Conservation (phyloP, 208 protist genomes). For the Acanthamoeba royreba region DNA sequence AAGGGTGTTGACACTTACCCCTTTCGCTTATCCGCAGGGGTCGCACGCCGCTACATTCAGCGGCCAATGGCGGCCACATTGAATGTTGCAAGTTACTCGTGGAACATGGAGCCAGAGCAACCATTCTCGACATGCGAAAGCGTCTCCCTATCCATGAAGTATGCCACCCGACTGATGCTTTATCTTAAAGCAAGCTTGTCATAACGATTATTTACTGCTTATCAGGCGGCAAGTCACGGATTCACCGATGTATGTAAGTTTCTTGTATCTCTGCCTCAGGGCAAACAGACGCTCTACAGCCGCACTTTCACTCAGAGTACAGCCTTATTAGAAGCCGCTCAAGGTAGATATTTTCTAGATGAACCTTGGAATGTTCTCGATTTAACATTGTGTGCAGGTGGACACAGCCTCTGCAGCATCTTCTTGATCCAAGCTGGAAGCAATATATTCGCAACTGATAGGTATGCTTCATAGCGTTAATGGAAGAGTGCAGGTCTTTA, state of each 20-base stretch:
- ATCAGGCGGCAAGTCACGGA: not conserved
- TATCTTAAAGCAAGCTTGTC: too few species aligned
- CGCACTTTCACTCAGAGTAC: not conserved
- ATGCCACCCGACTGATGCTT: too few species aligned
- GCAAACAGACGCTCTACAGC: not conserved
- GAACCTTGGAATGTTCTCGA: too few species aligned
- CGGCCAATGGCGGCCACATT: not conserved
- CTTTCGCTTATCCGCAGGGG: not conserved
- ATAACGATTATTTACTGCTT: too few species aligned
- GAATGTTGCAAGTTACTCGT: conserved; percentile 4
- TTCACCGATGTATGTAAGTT: not conserved
- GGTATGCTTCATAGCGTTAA: not conserved
- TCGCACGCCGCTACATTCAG: not conserved
- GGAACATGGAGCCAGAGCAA: not conserved
- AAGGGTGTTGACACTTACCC: not conserved
- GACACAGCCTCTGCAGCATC: not conserved
- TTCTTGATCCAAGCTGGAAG: not conserved
- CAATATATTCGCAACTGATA: not conserved
- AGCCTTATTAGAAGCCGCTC: not conserved
- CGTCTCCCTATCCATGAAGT: not conserved
- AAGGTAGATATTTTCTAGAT: not conserved
- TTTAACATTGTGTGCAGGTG: not conserved
- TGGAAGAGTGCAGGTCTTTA: too few species aligned
- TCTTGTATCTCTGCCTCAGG: not conserved
- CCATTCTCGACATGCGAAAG: not conserved